Conservation (phyloP, 805 yeast genomes). For the Kodamaea neixiangensis region DNA sequence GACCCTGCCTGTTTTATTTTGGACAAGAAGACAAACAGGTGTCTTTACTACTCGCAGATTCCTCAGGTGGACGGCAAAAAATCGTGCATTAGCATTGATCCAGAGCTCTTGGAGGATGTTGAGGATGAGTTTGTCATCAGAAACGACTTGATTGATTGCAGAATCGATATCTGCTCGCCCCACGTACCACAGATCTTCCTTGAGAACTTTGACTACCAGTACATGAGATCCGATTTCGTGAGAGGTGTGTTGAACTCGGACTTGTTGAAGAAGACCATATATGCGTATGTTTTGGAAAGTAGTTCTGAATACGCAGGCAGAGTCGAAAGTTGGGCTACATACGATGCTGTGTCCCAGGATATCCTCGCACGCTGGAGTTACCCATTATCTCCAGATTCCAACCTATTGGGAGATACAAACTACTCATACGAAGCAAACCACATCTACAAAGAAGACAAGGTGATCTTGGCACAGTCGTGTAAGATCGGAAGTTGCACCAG, state of each 20-base stretch:
- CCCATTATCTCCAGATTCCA: conserved; percentile 87
- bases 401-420: conserved; percentile 67
- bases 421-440: conserved; percentile 82
- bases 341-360: conserved; percentile 88
- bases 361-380: conserved; percentile 89
- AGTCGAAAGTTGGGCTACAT: conserved; percentile 94
- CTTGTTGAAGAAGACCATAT: conserved; percentile 84
- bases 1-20: conserved; percentile 86
- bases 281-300: conserved; percentile 77
- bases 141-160: conserved; percentile 94
- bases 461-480: conserved; percentile 93
- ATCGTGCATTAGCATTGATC: conserved; percentile 61
- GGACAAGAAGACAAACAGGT: conserved; percentile 70
- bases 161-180: conserved; percentile 92
- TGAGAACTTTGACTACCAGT: conserved; percentile 94
- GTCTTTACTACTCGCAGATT: conserved; percentile 81
- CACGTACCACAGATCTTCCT: conserved; percentile 94
- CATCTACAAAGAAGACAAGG: conserved; percentile 84
- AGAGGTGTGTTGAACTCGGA: conserved; percentile 90
- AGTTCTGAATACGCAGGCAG: conserved; percentile 79
- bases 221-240: conserved; percentile 81
- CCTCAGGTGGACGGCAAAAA: conserved; percentile 50
- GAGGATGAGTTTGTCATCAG: conserved; percentile 74
- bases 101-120: conserved; percentile 76
- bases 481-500: conserved; percentile 77